Percentiles rank a stretch among this genome's conserved stretches.
Conservation (phyloP, 2,329 filamentous ascomycete species). For the Parascedosporium putredinis region DNA sequence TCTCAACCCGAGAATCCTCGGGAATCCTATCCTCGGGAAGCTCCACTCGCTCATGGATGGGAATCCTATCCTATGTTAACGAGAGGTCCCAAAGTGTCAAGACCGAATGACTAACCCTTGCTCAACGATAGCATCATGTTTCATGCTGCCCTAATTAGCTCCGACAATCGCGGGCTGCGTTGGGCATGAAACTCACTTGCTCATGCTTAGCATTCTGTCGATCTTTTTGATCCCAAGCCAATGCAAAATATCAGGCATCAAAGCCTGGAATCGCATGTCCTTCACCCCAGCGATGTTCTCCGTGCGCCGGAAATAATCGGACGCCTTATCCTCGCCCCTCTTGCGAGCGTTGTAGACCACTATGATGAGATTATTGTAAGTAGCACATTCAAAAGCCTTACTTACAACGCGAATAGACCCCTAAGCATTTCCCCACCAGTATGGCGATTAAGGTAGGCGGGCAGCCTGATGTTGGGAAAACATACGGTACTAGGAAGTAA, state of each 20-base stretch:
- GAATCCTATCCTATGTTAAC: slow-evolving; percentile 46
- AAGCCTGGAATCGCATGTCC: slow-evolving; percentile 92
- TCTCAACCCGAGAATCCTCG: slow-evolving; percentile 91
- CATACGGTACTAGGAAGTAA: slow-evolving; percentile 13
- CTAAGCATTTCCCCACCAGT: no score
- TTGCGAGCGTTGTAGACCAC: slow-evolving; percentile 73
- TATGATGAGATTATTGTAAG: slow-evolving; percentile 6
- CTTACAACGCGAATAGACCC: not conserved
- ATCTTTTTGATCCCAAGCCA: slow-evolving; percentile 99
- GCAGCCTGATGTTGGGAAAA: no score
- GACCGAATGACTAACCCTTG: slow-evolving; percentile 66
- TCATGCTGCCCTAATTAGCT: slow-evolving; percentile 50
- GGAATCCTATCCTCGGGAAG: slow-evolving; percentile 92
- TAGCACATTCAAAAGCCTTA: not conserved
- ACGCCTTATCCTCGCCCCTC: slow-evolving; percentile 67
- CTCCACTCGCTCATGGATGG: slow-evolving; percentile 81
- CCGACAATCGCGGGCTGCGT: not conserved
- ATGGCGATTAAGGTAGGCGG: no score
- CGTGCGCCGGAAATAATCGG: slow-evolving; percentile 93
- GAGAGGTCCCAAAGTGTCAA: no score
- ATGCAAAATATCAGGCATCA: slow-evolving; percentile 96
- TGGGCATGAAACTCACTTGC: slow-evolving; percentile 54
- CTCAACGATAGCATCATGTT: slow-evolving; percentile 78
- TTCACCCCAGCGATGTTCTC: slow-evolving; percentile 97
- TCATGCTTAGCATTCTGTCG: slow-evolving; percentile 97